Evolutionary conservation across 768 basidiomycete species (phyloP), one percentile per base, ranked within the genome.

Genomic region (Dioszegia aurantiaca): DNA sequence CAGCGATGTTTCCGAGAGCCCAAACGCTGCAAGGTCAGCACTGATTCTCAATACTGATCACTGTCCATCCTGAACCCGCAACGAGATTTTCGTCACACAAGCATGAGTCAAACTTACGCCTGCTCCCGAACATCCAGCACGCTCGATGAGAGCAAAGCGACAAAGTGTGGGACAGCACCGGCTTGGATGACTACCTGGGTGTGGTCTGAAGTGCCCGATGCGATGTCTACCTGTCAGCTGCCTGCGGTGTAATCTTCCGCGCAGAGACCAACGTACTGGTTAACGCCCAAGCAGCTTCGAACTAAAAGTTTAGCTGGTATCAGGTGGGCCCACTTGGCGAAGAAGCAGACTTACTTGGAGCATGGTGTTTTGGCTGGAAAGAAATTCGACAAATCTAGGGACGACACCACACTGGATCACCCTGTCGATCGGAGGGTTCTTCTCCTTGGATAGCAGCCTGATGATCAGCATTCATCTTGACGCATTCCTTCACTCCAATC

Each of bases 1-100:
- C 95, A 53, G 95, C 95, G 64, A 99, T 98, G 80, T 99, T 99
- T 58, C 95, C 95, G 60, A 99, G 83, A 21, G 95, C 95, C 95
- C 94, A 99, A 24, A 99, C 95, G 24, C 74, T 76, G 57, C 9
- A n/a, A 37, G 6, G 37, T 60, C 43, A 65, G 57, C 54, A 10
- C 17, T 12, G 14, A 24, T 24, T 46, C 21, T 43, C 9, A 10
- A 8, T 14, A 14, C 10, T 43, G 8, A 8, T 43, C 21, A 8
- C 11, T 43, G 11, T 14, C 21, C 11, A 43, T 21, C 42, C 9
- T 10, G 42, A 14, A 8, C 9, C 8, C 24, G 2, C 16, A 28
- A 8, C 9, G 36, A 37, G 36, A 37, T 9, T n/a, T n/a, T n/a
- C n/a, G n/a, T n/a, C n/a, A n/a, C n/a, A n/a, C n/a, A n/a, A n/a